phyloP scores from a whole-genome alignment of 2,329 filamentous ascomycete genomes.

The Colletotrichum musicola region DNA sequence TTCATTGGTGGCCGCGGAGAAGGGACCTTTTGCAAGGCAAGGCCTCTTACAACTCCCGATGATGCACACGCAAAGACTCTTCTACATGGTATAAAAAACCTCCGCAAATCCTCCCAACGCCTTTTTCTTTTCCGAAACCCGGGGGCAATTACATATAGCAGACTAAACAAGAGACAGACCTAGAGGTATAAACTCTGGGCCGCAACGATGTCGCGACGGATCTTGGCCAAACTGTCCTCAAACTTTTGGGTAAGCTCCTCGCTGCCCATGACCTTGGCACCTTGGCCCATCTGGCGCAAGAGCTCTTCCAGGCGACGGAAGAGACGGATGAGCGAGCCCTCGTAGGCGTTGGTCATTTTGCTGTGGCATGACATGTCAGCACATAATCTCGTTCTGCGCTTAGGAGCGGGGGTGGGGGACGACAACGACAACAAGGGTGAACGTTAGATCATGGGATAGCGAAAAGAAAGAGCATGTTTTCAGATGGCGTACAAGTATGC shows the following conservation, averaged over 20 bases:
- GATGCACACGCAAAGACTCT: conserved; percentile 33
- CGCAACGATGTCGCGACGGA: conserved; percentile 93
- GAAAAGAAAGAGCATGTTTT: too few species aligned
- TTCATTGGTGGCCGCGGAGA: conserved; percentile 39
- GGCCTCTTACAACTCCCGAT: conserved; percentile 21
- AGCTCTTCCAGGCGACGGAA: conserved; percentile 97
- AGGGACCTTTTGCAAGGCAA: neutral
- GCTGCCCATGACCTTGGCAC: conserved; percentile 97
- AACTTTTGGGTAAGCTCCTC: conserved; percentile 95
- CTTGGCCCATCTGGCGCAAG: conserved; percentile 93
- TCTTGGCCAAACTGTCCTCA: conserved; percentile 85
- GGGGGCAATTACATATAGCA: conserved; percentile 26
- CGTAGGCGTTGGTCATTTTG: conserved; percentile 99
- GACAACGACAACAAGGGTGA: too few species aligned
- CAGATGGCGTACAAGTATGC: too few species aligned
- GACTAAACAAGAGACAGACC: conserved; percentile 36
- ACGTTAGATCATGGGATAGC: too few species aligned
- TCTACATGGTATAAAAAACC: conserved; percentile 34
- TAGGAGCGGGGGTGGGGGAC: too few species aligned
- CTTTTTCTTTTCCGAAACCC: conserved; percentile 19
- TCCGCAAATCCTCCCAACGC: conserved; percentile 28
- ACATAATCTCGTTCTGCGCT: too few species aligned
- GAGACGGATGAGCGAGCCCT: conserved; percentile 94
- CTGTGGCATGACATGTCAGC: conserved; percentile 58
- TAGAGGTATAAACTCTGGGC: conserved; percentile 94